These are phyloP conservation scores for Globisporangium takayamanum DNA, from an alignment of 352 stramenopile genomes.

Conservation along the genomic window DNA sequence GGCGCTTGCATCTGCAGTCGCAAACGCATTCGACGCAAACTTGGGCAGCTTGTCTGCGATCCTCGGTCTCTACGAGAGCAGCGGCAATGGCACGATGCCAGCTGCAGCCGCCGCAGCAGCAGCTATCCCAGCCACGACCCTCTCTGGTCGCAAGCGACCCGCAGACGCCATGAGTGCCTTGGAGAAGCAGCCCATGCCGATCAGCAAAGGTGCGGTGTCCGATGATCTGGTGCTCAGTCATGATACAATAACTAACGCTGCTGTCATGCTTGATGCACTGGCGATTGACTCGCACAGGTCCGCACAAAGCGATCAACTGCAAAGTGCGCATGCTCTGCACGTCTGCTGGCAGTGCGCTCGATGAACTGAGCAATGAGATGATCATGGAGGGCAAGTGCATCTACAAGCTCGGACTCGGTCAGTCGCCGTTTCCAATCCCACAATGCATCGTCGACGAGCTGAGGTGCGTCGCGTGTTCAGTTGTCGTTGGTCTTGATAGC, in stretches of 20 bases:
- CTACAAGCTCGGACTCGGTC: constrained; percentile 80
- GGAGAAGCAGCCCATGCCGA: constrained; percentile 4
- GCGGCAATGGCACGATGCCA: constrained; percentile 11
- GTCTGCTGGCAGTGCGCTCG: constrained; percentile 66
- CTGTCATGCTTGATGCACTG: not conserved
- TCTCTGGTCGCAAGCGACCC: constrained; percentile 32
- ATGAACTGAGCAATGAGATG: constrained; percentile 84
- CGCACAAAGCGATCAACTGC: constrained; percentile 80
- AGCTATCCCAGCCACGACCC: not conserved
- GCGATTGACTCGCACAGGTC: constrained; percentile 19
- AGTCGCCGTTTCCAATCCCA: constrained; percentile 83
- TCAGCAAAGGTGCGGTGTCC: constrained; percentile 22
- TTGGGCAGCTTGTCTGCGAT: constrained; percentile 12
- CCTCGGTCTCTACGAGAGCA: constrained; percentile 13
- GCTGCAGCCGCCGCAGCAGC: not conserved
- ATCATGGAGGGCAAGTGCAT: constrained; percentile 73
- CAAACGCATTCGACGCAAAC: constrained; percentile 9
- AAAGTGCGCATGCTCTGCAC: constrained; percentile 84
- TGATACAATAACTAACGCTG: not conserved
- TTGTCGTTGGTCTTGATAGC: not conserved
- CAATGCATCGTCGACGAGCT: constrained; percentile 86
- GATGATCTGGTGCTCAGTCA: not conserved
- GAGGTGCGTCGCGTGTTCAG: constrained; percentile 28
- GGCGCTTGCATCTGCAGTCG: not conserved
- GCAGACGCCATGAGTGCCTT: constrained; percentile 29